Conservation (phyloP, 139 green algal species). For the Mesostigma viride region DNA sequence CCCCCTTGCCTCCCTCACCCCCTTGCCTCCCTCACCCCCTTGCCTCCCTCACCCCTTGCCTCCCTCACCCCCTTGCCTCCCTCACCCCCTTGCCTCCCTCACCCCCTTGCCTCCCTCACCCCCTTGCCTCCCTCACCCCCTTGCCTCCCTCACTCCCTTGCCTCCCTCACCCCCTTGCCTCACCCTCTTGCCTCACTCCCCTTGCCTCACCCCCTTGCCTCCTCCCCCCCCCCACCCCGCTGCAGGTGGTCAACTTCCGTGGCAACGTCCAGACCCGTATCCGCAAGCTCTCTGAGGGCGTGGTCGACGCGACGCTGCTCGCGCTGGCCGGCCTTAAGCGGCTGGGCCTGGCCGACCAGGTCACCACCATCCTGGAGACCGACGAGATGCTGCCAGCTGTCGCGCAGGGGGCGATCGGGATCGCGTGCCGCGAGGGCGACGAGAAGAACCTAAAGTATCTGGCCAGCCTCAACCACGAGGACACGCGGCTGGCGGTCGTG, state of each 20-base stretch:
- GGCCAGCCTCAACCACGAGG: constrained; percentile 89
- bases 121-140: too few species aligned
- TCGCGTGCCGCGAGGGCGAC: constrained; percentile 85
- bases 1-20: too few species aligned
- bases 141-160: too few species aligned
- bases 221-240: not conserved
- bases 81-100: too few species aligned
- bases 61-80: too few species aligned
- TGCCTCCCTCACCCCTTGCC: too few species aligned
- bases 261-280: constrained; percentile 94
- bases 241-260: constrained; percentile 91
- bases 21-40: too few species aligned
- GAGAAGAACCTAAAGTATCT: constrained; percentile 47
- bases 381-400: constrained; percentile 96
- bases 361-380: constrained; percentile 67
- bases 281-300: constrained; percentile 88
- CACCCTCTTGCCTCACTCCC: not conserved
- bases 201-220: not conserved
- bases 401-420: constrained; percentile 92
- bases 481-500: constrained; percentile 83
- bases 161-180: too few species aligned
- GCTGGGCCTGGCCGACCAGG: constrained; percentile 85
- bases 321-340: constrained; percentile 90
- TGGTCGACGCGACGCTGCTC: constrained; percentile 79
- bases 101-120: too few species aligned